phyloP scores from a whole-genome alignment of 106 monocot genomes.

The Dioscorea alata region DNA sequence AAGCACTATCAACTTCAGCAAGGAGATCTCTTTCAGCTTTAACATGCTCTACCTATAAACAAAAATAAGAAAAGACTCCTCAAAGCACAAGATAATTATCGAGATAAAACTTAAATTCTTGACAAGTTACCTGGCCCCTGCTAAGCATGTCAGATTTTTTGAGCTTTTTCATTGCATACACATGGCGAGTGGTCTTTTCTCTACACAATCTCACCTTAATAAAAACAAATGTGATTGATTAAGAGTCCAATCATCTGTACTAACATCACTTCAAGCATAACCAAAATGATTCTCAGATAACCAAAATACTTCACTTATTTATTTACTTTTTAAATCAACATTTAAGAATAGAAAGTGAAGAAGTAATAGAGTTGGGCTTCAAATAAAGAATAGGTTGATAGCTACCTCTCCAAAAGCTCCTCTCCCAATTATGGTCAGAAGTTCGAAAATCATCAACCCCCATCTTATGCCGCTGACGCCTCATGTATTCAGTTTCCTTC shows the following conservation, averaged over 20 bases:
- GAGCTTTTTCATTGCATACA: constrained; percentile 66
- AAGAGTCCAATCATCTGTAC: not conserved
- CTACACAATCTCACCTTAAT: constrained; percentile 64
- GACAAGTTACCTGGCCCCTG: constrained; percentile 55
- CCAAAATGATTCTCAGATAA: too few species aligned
- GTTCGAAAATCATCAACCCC: constrained; percentile 74
- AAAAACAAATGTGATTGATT: not conserved
- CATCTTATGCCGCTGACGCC: constrained; percentile 75
- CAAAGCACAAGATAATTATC: not conserved
- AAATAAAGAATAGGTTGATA: not conserved
- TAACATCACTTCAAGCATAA: not conserved
- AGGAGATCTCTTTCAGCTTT: constrained; percentile 85
- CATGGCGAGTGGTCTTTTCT: constrained; percentile 49
- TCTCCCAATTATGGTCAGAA: constrained; percentile 71
- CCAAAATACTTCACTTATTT: too few species aligned
- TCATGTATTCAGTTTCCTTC: constrained; percentile 84
- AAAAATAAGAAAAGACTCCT: constrained; percentile 8
- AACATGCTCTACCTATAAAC: constrained; percentile 67
- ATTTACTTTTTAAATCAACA: too few species aligned
- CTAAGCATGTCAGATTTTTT: constrained; percentile 71
- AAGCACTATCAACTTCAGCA: constrained; percentile 71
- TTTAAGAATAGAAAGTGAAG: too few species aligned
- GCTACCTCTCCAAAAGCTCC: constrained; percentile 76
- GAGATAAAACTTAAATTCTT: not conserved
- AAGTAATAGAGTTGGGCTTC: too few species aligned